These are phyloP conservation scores for Wickerhamomyces xylosicus DNA, from an alignment of 805 yeast species.

Conservation along the genomic window DNA sequence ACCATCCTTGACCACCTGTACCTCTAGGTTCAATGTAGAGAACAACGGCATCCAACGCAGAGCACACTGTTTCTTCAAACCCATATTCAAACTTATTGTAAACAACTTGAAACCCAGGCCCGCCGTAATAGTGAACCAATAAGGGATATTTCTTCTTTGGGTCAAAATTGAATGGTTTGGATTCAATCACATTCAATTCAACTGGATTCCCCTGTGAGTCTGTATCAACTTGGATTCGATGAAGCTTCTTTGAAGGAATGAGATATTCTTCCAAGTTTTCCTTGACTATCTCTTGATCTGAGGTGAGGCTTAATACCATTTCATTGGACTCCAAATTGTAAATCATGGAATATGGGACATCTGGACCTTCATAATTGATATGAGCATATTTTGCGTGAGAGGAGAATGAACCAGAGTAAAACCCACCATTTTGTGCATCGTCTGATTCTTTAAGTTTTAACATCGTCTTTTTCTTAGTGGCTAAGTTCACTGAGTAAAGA, in stretches of 20 bases:
- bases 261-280: constrained; percentile 25
- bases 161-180: constrained; percentile 66
- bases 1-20: constrained; percentile 79
- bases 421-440: constrained; percentile 34
- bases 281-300: constrained; percentile 2
- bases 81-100: constrained; percentile 44
- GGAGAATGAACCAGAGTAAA: constrained; percentile 61
- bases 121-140: constrained; percentile 89
- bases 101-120: constrained; percentile 90
- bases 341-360: constrained; percentile 64
- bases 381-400: constrained; percentile 60
- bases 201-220: constrained; percentile 32
- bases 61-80: constrained; percentile 67
- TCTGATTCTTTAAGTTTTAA: constrained; percentile 38
- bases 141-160: constrained; percentile 55
- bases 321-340: constrained; percentile 30
- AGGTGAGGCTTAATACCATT: constrained; percentile 3
- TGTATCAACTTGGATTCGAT: constrained; percentile 33
- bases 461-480: constrained; percentile 17
- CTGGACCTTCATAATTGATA: constrained; percentile 64
- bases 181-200: constrained; percentile 59
- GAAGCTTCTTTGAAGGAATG: constrained; percentile 43
- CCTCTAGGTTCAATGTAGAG: constrained; percentile 97
- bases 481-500: constrained; percentile 12
- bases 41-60: constrained; percentile 73